Conservation (phyloP, 768 basidiomycete species). For the Mycena belliarum region DNA sequence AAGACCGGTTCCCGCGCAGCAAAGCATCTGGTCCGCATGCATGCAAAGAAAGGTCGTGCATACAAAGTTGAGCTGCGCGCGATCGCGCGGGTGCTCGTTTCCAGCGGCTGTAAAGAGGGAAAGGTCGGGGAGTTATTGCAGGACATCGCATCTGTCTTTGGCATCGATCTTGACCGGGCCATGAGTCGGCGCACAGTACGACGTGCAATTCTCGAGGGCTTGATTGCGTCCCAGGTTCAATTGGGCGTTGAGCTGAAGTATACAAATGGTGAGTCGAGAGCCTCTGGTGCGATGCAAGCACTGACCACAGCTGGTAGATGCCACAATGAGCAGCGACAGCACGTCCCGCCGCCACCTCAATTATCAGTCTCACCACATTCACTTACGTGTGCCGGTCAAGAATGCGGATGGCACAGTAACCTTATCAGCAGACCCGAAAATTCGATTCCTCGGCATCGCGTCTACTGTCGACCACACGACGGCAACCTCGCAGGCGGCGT, state of each 20-base stretch:
- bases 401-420: neutral
- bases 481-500: slow-evolving; percentile 1
- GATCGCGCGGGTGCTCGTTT: slow-evolving; percentile 9
- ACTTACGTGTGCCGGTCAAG: neutral
- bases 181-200: slow-evolving; percentile 12
- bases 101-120: slow-evolving; percentile 12
- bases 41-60: neutral
- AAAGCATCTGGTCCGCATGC: neutral
- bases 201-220: slow-evolving; percentile 11
- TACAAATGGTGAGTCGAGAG: neutral
- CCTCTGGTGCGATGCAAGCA: neutral
- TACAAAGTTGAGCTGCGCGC: slow-evolving; percentile 14
- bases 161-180: slow-evolving; percentile 6
- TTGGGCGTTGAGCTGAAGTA: slow-evolving; percentile 9
- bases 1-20: neutral
- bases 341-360: slow-evolving; percentile 13
- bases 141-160: neutral
- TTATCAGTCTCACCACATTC: slow-evolving; percentile 13
- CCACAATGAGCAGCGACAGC: slow-evolving; percentile 18
- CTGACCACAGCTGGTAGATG: slow-evolving; percentile 1
- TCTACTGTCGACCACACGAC: slow-evolving; percentile 10
- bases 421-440: neutral
- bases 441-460: slow-evolving; percentile 1
- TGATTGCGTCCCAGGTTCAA: slow-evolving; percentile 3
- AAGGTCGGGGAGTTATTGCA: slow-evolving; percentile 13